These are phyloP conservation scores for Tricholoma furcatifolium DNA, from an alignment of 768 basidiomycete species.

Conservation along the genomic window DNA sequence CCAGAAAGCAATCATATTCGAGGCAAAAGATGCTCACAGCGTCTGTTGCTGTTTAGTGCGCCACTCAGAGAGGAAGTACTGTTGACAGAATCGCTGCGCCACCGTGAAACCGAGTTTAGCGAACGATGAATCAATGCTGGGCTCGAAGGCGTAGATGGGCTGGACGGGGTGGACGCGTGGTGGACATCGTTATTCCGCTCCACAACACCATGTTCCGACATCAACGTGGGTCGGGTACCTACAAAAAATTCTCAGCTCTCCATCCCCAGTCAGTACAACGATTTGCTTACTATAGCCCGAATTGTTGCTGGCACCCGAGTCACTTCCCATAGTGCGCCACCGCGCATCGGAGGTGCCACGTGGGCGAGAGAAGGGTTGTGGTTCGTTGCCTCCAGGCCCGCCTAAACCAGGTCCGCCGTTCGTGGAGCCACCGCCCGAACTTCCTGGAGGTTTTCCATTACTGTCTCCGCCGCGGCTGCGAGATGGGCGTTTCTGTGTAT, in stretches of 20 bases:
- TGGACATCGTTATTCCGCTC: background rate
- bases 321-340: slow-evolving; percentile 38
- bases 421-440: slow-evolving; percentile 32
- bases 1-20: background rate
- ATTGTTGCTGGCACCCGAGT: slow-evolving; percentile 20
- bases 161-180: background rate
- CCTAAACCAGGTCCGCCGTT: slow-evolving; percentile 24
- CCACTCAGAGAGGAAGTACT: background rate
- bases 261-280: background rate
- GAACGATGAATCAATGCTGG: background rate
- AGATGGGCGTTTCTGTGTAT: slow-evolving; percentile 74
- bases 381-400: slow-evolving; percentile 16
- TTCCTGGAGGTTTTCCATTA: slow-evolving; percentile 33
- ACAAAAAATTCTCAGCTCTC: background rate
- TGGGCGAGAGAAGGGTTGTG: slow-evolving; percentile 46
- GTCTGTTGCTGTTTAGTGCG: background rate
- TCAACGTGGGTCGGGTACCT: background rate
- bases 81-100: slow-evolving; percentile 7
- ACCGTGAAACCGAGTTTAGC: background rate
- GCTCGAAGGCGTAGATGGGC: background rate
- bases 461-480: slow-evolving; percentile 52
- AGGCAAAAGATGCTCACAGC: background rate
- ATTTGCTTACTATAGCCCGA: slow-evolving; percentile 28
- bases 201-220: background rate
- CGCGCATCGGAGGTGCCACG: slow-evolving; percentile 77